Base-by-base conservation (phyloP, 768 basidiomycete genomes). In the Nevesoporus exiguus region DNA sequence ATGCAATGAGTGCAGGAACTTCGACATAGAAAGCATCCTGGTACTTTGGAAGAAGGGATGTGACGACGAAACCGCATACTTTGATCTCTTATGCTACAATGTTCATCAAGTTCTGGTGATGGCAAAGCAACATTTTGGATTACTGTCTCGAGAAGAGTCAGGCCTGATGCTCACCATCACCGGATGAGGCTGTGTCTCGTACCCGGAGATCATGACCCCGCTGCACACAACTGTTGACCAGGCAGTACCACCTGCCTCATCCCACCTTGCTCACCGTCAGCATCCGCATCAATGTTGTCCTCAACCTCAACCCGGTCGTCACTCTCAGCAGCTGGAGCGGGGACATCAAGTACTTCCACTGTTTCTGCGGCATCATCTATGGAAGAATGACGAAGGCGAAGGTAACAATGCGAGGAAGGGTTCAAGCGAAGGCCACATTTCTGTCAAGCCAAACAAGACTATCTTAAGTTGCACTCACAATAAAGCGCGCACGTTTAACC, bases 31-130 rank as follows among this genome's bases (percentile, higher is more conserved):
- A 83, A 9, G 74, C 74, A 8, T 66, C 67, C 1, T 49, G 53
- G 62, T 76, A 74, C 54, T 76, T 77, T 22, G 62, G 57, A 15
- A 66, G 49, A 46, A 63, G 4, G 36, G 47, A 41, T 3, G 3
- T 0, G 11, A 79, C 73, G 47, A 79, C 61, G 66, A 83, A 80
- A 2, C 80, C 81, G 17, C 65, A 57, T 25, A 82, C 55, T 3
- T 68, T 74, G 46, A 80, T 64, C 24, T 72, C 72, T 56, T 76
- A 74, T 2, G 58, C 47, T 49, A 80, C 66, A 39, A 80, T 62
- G n/a, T 66, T 49, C n/a, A 68, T 41, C 37, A 74, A 53, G 52
- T 79, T 81, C 72, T 77, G 46, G 3, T 30, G 11, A 30, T 27
- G 15, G 27, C 36, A 22, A 27, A 25, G 27, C 5, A 34, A 7